Evolutionary conservation across 2,329 filamentous ascomycete species (phyloP), one percentile per base, ranked within the genome.

Genomic region (Periconia digitata): DNA sequence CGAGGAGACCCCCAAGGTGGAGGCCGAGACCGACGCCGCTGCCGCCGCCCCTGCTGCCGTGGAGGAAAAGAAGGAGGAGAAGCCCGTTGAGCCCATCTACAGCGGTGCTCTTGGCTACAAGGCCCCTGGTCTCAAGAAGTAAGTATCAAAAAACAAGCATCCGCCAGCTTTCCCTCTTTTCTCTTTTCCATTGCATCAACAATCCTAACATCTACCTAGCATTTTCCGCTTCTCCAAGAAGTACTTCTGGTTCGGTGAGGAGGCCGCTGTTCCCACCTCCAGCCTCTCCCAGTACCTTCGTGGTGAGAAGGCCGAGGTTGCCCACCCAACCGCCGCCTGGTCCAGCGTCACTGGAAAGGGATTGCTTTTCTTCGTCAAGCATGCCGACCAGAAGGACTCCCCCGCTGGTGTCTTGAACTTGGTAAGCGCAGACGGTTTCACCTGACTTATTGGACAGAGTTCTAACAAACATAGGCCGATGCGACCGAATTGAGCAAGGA

Each of bases 341-440:
- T 90, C 92, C 55, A 85, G 85, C 61, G 85, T 95, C 80, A 96
- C 92, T 50, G 92, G 92, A 73, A 95, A 95, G 81, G 94, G 94
- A 69, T 87, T 97, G 17, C 80, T 97, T 36, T 96, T 95, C 82
- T 89, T 90, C 75, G 86, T 87, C 75, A 91, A 92, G 84, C 86
- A 89, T 74, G 79, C 82, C 44, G 82, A 85, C 66, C 88, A 95
- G 76, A 96, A 95, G 84, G 79, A 83, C 58, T 81, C 82, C 51
- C 92, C 92, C 52, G 80, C 85, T 60, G 87, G 90, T 66, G 85
- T 94, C 63, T 86, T 97, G 73, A 89, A 90, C 75, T 77, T 96
- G 72, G 90, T 95, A 82, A 68, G 88, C 71, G 46, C 49, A 15
- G 13, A 46, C 24, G 8, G 1, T 20, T 6, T 8, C 18, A 21